A percentile compares a stretch with the other conserved stretches of the same genome.
Evolutionary conservation across 257 asterid genomes (phyloP).

Genomic region (Scutellaria minor): DNA sequence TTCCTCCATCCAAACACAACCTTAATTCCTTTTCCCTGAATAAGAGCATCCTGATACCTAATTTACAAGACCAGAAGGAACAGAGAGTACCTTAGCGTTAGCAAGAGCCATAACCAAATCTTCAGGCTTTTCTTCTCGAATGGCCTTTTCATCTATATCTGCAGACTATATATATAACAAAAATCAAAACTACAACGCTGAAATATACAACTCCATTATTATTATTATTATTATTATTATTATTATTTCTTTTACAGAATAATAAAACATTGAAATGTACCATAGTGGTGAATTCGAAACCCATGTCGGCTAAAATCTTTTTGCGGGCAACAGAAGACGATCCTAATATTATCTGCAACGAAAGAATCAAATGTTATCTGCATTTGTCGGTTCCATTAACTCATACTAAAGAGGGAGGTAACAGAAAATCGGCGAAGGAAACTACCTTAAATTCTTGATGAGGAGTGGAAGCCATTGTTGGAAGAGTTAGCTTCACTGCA

Average conservation of each 20-base stretch:
- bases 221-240: neutral
- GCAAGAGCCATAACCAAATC: conserved; percentile 94
- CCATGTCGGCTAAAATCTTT: conserved; percentile 74
- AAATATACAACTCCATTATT: too few relatives aligned
- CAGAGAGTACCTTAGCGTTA: conserved; percentile 72
- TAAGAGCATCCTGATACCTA: too few relatives aligned
- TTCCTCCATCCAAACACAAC: too few relatives aligned
- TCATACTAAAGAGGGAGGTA: conserved; percentile 22
- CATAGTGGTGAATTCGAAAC: conserved; percentile 70
- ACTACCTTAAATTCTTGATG: conserved; percentile 45
- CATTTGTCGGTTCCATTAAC: conserved; percentile 12
- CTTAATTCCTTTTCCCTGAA: too few relatives aligned
- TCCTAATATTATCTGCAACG: conserved; percentile 78
- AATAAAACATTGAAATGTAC: conserved; percentile 39
- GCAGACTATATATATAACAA: conserved; percentile 57
- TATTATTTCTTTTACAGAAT: neutral
- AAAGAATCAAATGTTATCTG: neutral
- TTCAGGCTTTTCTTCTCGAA: conserved; percentile 83
- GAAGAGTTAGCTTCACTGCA: neutral
- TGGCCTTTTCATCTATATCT: conserved; percentile 93
- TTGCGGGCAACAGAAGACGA: conserved; percentile 84
- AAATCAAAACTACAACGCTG: conserved; percentile 2
- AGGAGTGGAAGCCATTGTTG: conserved; percentile 38
- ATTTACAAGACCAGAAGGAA: neutral
- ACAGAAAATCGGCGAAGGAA: neutral